These are phyloP conservation scores for Rickenella mellea DNA, from an alignment of 768 basidiomycete species.

Conservation along the genomic window DNA sequence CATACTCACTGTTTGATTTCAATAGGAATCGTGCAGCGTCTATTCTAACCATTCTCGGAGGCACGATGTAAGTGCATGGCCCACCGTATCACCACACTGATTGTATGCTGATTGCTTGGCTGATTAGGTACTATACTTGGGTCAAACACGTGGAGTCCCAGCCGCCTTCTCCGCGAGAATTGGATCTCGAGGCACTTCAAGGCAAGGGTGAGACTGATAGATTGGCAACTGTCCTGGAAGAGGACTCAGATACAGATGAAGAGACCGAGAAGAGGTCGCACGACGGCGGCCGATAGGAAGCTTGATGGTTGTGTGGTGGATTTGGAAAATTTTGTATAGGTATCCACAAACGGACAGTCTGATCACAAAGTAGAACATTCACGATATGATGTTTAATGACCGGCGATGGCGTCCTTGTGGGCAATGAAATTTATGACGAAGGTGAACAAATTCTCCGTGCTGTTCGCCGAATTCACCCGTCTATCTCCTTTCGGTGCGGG, in stretches of 20 bases:
- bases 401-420: no score
- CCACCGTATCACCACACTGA: no score
- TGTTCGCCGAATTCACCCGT: slow-evolving; percentile 14
- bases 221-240: slow-evolving; percentile 21
- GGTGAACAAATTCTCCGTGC: no score
- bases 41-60: slow-evolving; percentile 56
- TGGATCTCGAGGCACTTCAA: slow-evolving; percentile 28
- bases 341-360: no score
- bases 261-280: slow-evolving; percentile 9
- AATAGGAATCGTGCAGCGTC: slow-evolving; percentile 52
- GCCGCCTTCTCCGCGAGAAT: slow-evolving; percentile 17
- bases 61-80: slow-evolving; percentile 63
- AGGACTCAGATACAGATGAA: slow-evolving; percentile 2
- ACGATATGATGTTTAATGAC: no score
- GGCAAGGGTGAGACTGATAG: slow-evolving; percentile 13
- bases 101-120: no score
- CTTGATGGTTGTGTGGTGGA: no score
- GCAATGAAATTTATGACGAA: no score
- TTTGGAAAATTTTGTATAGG: no score
- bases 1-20: slow-evolving; percentile 3
- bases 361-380: no score
- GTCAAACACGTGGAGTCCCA: slow-evolving; percentile 23
- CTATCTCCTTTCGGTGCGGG: slow-evolving; percentile 14
- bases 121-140: slow-evolving; percentile 61
- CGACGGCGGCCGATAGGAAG: slow-evolving; percentile 7